Conservation (phyloP, 176 grass and related monocot genomes). For the Luzula sylvatica region DNA sequence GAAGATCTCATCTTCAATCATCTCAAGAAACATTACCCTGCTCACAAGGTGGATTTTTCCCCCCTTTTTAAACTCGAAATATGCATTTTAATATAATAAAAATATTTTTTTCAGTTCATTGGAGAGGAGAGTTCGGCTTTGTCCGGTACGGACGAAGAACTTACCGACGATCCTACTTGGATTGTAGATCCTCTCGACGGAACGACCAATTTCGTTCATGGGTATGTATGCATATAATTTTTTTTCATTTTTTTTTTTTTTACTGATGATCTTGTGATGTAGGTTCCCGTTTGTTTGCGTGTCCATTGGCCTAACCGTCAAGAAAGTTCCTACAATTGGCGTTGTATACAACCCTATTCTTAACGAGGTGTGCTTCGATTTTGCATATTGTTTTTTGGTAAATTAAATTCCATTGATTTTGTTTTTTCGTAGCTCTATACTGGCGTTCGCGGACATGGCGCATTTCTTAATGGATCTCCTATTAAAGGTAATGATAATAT, state of each 20-base stretch:
- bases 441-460: conserved; percentile 69
- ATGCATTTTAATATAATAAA: no score
- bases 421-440: conserved; percentile 60
- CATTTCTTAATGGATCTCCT: conserved; percentile 74
- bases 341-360: conserved; percentile 94
- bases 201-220: conserved; percentile 98
- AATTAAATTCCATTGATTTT: neutral
- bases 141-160: conserved; percentile 58
- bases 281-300: conserved; percentile 94
- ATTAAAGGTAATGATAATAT: conserved; percentile 54
- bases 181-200: conserved; percentile 92
- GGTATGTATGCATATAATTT: conserved; percentile 24
- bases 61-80: neutral
- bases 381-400: no score
- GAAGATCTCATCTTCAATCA: conserved; percentile 89
- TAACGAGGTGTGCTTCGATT: conserved; percentile 50
- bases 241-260: neutral
- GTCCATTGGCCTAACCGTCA: conserved; percentile 83
- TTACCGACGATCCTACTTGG: conserved; percentile 88
- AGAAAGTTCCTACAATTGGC: conserved; percentile 66
- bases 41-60: conserved; percentile 52
- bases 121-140: conserved; percentile 86
- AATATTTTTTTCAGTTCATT: conserved; percentile 72
- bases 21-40: conserved; percentile 67
- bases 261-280: conserved; percentile 9